Evolutionary conservation across 371 early-diverging fungal genomes (phyloP), one percentile per base, ranked within the genome.

Genomic region (Chytridiales sp.): DNA sequence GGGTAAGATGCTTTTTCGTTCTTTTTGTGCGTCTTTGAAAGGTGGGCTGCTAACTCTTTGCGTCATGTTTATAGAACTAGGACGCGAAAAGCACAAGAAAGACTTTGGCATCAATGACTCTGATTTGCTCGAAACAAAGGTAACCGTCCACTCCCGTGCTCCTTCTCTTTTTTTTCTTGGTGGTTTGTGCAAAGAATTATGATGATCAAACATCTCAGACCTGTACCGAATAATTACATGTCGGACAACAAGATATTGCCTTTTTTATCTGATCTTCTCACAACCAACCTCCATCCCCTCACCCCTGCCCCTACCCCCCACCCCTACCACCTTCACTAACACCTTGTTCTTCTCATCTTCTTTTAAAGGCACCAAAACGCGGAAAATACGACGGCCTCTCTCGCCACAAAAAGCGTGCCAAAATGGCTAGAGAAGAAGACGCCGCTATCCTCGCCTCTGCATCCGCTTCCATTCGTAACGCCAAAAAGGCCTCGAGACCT

Each of bases 321-420:
- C 11, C 38, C 1, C 3, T 29, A 35, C 43, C 5, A 35, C 39
- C n/a, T 41, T 57, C 36, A 31, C 35, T 27, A 29, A 11, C 47
- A 1, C 4, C n/a, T 11, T 26, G 27, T 32, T 11, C 19, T 11
- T 36, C n/a, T 32, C 29, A 35, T 35, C 47, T 21, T 22, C 22
- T 52, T 40, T 53, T 59, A 47, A 65, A 74, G 56, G 72, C 76
- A 43, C 76, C 78, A 24, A 84, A 84, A 56, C 82, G 85, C 6
- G 81, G 75, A 56, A 79, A 79, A 61, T 80, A 80, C 58, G 82
- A 76, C 34, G 90, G 90, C 36, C 80, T 90, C 71, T 81, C 83
- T 19, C 77, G 90, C 34, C 70, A 74, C 36, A 84, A 87, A 76
- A 75, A 78, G 65, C 79, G 88, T 66, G 64, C 79, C 31, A 58